Percentiles rank a stretch among this genome's conserved stretches.
Conservation (phyloP, 805 yeast genomes). For the Vanderwaltozyma verrucispora region DNA sequence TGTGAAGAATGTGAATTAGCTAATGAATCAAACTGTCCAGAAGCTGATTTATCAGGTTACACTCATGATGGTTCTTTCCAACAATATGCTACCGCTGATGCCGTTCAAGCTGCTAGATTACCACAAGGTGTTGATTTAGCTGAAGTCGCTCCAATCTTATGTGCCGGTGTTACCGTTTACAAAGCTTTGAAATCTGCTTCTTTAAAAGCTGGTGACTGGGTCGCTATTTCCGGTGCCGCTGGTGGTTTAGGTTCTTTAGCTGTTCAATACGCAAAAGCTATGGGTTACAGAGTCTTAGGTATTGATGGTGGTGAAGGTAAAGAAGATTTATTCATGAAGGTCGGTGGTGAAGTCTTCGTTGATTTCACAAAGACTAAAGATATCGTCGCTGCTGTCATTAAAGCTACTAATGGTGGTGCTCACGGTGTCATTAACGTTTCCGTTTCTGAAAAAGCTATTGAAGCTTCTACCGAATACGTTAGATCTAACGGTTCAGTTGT, state of each 20-base stretch:
- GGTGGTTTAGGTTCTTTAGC: constrained; percentile 76
- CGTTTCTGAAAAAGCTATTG: constrained; percentile 44
- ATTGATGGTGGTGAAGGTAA: constrained; percentile 71
- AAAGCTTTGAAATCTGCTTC: constrained; percentile 55
- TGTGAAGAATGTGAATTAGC: constrained; percentile 55
- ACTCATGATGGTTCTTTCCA: constrained; percentile 64
- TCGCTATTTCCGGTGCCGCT: constrained; percentile 67
- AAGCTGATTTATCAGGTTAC: constrained; percentile 65
- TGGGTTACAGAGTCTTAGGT: constrained; percentile 63
- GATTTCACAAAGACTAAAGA: constrained; percentile 46
- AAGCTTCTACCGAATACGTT: constrained; percentile 40
- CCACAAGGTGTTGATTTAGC: constrained; percentile 47
- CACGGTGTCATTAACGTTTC: constrained; percentile 63
- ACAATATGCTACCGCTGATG: constrained; percentile 56
- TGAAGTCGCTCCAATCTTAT: constrained; percentile 50
- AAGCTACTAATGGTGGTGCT: constrained; percentile 51
- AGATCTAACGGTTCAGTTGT: constrained; percentile 53
- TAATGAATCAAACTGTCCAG: constrained; percentile 54
- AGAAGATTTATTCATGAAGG: constrained; percentile 38
- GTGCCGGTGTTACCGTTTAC: constrained; percentile 62
- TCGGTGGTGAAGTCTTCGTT: constrained; percentile 56
- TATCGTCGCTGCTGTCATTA: constrained; percentile 35
- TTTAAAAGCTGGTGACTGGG: constrained; percentile 58
- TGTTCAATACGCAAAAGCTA: constrained; percentile 63
- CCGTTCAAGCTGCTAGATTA: constrained; percentile 51